Evolutionary conservation across 2,329 filamentous ascomycete genomes (phyloP), one percentile per base, ranked within the genome.

Genomic region (Penicillium sp.): DNA sequence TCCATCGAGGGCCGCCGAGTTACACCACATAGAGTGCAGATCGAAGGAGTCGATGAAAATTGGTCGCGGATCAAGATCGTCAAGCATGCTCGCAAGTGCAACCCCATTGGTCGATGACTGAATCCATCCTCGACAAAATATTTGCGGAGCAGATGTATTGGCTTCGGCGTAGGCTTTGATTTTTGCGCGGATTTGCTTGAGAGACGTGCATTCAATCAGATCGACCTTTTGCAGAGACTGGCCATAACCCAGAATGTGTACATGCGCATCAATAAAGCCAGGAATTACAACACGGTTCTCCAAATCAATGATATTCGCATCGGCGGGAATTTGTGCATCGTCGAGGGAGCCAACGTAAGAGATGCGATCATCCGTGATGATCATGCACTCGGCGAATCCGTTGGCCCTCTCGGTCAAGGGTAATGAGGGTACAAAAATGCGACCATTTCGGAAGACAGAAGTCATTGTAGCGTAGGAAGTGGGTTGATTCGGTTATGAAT

Each of bases 21-120:
- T 82, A 61, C 80, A 82, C 81, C 81, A 83, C 35, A 76, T 76
- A 0, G 80, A 82, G 64, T 83, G 81, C n/a, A 83, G 68, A 56
- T 82, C 80, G 46, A 80, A 80, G 0, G 80, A 71, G 39, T 82
- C 77, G 54, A 83, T 78, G 60, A 76, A 82, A 41, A 83, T 81
- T 0, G 81, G 80, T 36, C 80, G 72, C 0, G 74, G 65, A 59
- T 82, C 80, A 9, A 83, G 68, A 60, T 79, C 80, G 60, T 83
- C 80, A 27, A 83, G 62, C 75, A 79, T 78, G 31, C 69, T 77
- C 1, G 79, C 78, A 50, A 79, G 70, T 1, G 80, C 79, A 27
- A 76, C 60, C 5, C 77, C 75, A 19, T 76, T 66, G 2, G 79
- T 82, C 67, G 78, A 78, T n/a, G 69, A 74, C 54, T 82, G 79